Base-by-base conservation (phyloP, 2,329 filamentous ascomycete species). In the Neonectria hederae region DNA sequence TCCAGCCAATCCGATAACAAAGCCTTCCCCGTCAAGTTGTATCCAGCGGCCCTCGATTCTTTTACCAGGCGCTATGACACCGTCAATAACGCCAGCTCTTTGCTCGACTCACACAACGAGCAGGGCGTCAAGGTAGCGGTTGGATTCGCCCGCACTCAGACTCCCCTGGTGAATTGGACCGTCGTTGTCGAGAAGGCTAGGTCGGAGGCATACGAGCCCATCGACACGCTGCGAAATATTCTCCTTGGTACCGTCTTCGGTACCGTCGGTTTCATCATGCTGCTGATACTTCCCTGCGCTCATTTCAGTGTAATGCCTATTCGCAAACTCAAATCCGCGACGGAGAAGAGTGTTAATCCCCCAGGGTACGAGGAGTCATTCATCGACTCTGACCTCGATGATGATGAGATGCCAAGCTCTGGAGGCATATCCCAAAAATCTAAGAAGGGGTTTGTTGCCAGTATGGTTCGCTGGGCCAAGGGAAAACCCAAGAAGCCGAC, bases 161-260 rank as follows among this genome's bases (percentile, higher is more conserved):
- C 85, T 5, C 76, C 80, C 0, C 79, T 97, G 56, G 92, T 92
- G 8, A 88, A 95, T 72, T 97, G 94, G 94, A 89, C 92, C 5
- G 81, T 97, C 4, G 72, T 97, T 2, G 87, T 97, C 1, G 94
- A 97, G 75, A 90, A 96, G 76, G 83, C 88, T 2, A 88, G 88
- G 66, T 76, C 77, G 22, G 94, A 97, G 78, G 92, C 94, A 0
- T 94, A 91, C 80, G 83, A 84, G 8, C 92, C 94, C 0, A 94
- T 97, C 62, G 79, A 83, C 28, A 89, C 88, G 21, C 83, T 97
- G n/a, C 88, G 92, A 21, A 89, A 90, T 52, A 92, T 97, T 54
- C 86, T 97, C 2, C 79, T 97, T 2, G 92, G 89, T 5, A 97
- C 93, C 65, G 91, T 97, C 0, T 97, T 97, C 75, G 92, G 91